phyloP scores from a whole-genome alignment of 805 yeast genomes.

The Nakazawaea wyomingensis region DNA sequence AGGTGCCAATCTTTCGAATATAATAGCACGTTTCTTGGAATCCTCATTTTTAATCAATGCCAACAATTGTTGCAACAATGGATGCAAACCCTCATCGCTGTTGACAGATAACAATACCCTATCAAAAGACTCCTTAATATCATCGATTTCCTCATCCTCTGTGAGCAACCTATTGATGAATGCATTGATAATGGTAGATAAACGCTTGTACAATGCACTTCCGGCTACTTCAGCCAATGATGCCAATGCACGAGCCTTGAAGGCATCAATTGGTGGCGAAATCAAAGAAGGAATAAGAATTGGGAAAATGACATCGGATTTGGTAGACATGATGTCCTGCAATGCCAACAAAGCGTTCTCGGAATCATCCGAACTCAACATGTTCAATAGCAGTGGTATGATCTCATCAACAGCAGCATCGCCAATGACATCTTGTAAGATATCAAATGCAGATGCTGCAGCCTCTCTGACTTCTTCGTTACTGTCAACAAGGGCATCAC shows the following conservation, averaged over 20 bases:
- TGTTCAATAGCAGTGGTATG: constrained; percentile 72
- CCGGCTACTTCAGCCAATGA: constrained; percentile 91
- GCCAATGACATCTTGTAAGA: constrained; percentile 77
- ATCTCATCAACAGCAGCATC: constrained; percentile 83
- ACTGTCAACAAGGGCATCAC: constrained; percentile 73
- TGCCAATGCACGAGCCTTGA: constrained; percentile 84
- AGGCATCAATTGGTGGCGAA: constrained; percentile 72
- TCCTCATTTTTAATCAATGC: constrained; percentile 75
- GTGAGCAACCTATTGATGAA: constrained; percentile 55
- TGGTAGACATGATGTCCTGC: constrained; percentile 86
- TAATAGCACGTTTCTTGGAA: constrained; percentile 52
- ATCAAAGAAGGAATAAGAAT: constrained; percentile 82
- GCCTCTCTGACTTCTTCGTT: constrained; percentile 76
- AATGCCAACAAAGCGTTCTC: constrained; percentile 82
- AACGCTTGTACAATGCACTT: constrained; percentile 64
- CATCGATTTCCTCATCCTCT: constrained; percentile 31
- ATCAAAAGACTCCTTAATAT: constrained; percentile 54
- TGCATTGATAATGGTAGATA: constrained; percentile 68
- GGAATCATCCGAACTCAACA: constrained; percentile 51
- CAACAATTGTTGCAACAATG: constrained; percentile 76
- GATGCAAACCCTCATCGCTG: constrained; percentile 76
- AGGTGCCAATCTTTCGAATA: constrained; percentile 61
- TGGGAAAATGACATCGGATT: constrained; percentile 90
- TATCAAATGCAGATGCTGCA: constrained; percentile 89
- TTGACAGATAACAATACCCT: constrained; percentile 68